Percentiles rank a stretch among this genome's conserved stretches.
phyloP scores from a whole-genome alignment of 2,329 filamentous ascomycete species.

The Pseudocercospora fuligena region DNA sequence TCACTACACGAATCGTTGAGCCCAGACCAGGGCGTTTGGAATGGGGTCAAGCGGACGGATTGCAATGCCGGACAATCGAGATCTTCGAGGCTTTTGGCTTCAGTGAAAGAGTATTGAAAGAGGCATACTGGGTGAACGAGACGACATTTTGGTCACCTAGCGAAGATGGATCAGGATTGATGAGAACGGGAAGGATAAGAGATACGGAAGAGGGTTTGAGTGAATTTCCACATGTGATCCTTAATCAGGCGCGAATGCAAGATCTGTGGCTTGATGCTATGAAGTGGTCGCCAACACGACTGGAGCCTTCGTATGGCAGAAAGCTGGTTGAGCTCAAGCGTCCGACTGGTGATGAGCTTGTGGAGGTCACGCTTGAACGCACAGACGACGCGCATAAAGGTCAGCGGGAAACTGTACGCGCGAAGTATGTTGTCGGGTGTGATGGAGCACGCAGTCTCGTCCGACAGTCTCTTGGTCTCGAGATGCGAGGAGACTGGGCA shows the following conservation, averaged over 20 bases:
- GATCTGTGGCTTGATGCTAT: conserved; percentile 45
- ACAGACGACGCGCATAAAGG: conserved; percentile 41
- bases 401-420: conserved; percentile 37
- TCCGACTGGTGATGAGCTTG: conserved; percentile 43
- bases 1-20: conserved; percentile 55
- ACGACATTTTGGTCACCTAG: conserved; percentile 67
- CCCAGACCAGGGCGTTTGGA: conserved; percentile 38
- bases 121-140: conserved; percentile 70
- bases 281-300: conserved; percentile 38
- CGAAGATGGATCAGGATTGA: conserved; percentile 58
- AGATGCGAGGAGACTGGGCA: conserved; percentile 43
- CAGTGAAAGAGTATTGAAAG: conserved; percentile 66
- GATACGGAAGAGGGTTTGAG: conserved; percentile 67
- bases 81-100: conserved; percentile 77
- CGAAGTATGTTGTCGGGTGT: conserved; percentile 44
- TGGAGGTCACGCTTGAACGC: conserved; percentile 54
- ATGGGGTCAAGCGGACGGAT: conserved; percentile 56
- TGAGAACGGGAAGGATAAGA: conserved; percentile 63
- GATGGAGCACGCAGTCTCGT: conserved; percentile 42
- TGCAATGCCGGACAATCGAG: conserved; percentile 70
- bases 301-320: conserved; percentile 39
- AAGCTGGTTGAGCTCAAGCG: conserved; percentile 33
- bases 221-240: conserved; percentile 67
- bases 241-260: conserved; percentile 75
- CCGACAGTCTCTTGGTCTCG: conserved; percentile 37